Evolutionary conservation across 2,329 filamentous ascomycete genomes (phyloP), one percentile per base, ranked within the genome.

Genomic region (Neofusicoccum laricinum): DNA sequence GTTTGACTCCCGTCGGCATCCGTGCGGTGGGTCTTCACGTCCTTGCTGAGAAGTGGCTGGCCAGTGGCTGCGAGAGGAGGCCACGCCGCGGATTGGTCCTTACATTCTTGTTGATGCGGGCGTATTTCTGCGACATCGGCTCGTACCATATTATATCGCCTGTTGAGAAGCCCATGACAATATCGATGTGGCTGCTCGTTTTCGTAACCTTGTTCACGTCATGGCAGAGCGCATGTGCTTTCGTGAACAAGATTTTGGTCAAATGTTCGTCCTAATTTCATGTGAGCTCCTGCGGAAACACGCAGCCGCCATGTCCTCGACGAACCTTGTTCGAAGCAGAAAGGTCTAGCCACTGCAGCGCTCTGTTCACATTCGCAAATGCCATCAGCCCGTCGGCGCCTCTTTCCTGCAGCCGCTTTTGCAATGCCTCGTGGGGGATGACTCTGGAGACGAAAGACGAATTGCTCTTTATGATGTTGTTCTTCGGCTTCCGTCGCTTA

Each of bases 111-210:
- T 99, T 99, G 71, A 99, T 84, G 19, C 95, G 88, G 2, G 92
- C 91, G 77, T 99, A 99, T 74, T 96, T 93, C 72, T 98, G 94
- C 43, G 93, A 94, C 72, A 97, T 91, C 11, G 95, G 93, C 77
- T 99, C 95, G 82, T 95, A 98, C 95, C 95, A 99, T 67, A 99
- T 94, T 53, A 99, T 93, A 76, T 99, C 95, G 43, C 93, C 93
- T 0, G 93, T 96, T 6, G 94, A 97, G 72, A 97, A 98, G 0
- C 95, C 95, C 88, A 99, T 91, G 64, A 97, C 88, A 19, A 99
- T 83, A 74, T 99, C 95, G 46, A 99, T 84, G 73, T 98, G 94
- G 4, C 85, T 87, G 3, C 85, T 75, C 58, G 87, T 89, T 77
- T 94, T 97, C 11, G 93, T 97, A 63, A 91, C 74, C 48, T 86